Conservation (phyloP, 139 green algal genomes). For the Micractinium sp. region DNA sequence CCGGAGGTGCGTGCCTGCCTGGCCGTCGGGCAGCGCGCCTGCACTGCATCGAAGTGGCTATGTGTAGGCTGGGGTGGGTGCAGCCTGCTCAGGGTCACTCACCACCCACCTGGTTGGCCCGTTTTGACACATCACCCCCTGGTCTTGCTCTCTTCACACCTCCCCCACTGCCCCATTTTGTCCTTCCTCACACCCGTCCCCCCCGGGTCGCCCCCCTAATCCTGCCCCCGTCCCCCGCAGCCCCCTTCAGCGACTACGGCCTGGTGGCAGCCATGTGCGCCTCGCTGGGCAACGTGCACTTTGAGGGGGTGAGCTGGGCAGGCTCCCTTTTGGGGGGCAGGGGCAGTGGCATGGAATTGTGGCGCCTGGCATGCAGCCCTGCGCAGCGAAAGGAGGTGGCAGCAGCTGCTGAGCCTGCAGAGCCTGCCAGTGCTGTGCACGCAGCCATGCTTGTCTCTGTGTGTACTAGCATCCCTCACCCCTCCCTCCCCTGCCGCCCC, state of each 20-base stretch:
- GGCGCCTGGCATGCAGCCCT: not conserved
- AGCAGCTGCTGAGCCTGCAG: not conserved
- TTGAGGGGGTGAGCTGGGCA: conserved; percentile 11
- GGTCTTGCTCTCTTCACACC: not conserved
- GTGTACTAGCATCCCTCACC: not conserved
- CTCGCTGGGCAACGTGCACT: conserved; percentile 6
- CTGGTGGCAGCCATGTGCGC: conserved; percentile 28
- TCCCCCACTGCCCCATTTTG: too few species aligned
- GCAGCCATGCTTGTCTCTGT: too few species aligned
- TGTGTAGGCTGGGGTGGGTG: not conserved
- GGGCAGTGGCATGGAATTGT: not conserved
- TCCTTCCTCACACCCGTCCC: not conserved
- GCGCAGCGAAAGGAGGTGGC: too few species aligned
- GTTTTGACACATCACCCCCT: not conserved
- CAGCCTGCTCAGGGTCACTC: not conserved
- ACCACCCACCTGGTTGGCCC: not conserved
- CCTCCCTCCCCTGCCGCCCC: not conserved
- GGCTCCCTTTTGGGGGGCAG: too few species aligned
- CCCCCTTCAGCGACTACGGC: conserved; percentile 32
- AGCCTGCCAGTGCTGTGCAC: not conserved
- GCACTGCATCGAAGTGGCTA: too few species aligned
- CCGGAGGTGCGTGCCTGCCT: conserved; percentile 1
- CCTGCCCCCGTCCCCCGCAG: not conserved
- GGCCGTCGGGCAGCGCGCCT: not conserved
- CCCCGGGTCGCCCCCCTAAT: not conserved